A percentile compares a stretch with the other conserved stretches of the same genome.
These are phyloP conservation scores for Stygiomarasmius scandens DNA, from an alignment of 1,284 basidiomycete genomes.

Conservation along the genomic window DNA sequence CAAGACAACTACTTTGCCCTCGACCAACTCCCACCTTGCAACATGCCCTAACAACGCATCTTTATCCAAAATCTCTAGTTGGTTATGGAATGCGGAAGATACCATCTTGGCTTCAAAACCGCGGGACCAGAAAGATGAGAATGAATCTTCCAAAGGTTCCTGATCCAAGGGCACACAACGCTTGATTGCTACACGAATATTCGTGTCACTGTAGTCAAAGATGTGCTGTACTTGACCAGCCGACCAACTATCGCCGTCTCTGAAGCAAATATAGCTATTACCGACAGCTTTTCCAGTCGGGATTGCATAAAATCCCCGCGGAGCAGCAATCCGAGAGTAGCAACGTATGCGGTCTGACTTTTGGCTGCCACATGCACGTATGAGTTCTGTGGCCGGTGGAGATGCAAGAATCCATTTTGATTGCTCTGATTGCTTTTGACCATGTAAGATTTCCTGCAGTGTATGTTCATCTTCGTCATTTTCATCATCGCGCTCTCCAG, in stretches of 20 bases:
- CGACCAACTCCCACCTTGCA: not conserved
- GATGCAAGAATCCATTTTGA: not conserved
- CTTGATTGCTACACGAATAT: not conserved
- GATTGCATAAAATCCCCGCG: slow-evolving; percentile 1
- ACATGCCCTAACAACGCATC: not conserved
- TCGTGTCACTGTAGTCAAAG: not conserved
- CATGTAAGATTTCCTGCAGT: too few species aligned
- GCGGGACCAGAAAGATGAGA: not conserved
- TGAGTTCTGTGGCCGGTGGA: not conserved
- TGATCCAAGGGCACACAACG: not conserved
- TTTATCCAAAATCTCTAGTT: not conserved
- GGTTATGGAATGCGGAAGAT: not conserved
- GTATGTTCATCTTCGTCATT: not conserved
- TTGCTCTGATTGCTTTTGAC: not conserved
- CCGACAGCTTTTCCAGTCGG: not conserved
- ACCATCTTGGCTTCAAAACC: slow-evolving; percentile 8
- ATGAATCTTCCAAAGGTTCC: not conserved
- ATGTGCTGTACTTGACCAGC: slow-evolving; percentile 9
- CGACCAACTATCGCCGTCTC: not conserved
- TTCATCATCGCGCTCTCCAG: not conserved
- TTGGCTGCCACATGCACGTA: not conserved
- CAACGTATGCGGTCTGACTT: not conserved
- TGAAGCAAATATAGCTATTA: slow-evolving; percentile 5
- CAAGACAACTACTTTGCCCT: not conserved
- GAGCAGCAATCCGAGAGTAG: not conserved